Evolutionary conservation across 2,329 filamentous ascomycete genomes (phyloP).

Genomic region (Diaporthe citriasiana): DNA sequence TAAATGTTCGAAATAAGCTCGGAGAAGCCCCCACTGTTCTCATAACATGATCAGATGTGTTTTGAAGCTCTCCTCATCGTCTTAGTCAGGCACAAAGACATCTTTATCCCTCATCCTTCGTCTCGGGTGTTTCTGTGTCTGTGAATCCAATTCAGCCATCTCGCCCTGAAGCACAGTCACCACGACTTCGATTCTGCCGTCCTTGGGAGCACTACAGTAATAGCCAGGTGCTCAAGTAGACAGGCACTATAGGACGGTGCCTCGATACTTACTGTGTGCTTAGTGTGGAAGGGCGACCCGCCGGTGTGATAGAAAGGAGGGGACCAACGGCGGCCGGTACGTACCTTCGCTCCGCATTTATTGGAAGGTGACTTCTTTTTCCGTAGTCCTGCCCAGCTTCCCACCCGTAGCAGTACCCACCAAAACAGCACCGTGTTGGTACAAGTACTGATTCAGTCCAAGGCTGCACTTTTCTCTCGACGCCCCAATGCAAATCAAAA

Average conservation of each 20-base stretch:
- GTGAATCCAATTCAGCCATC: not conserved
- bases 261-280: not conserved
- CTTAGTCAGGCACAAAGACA: constrained; percentile 22
- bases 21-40: constrained; percentile 8
- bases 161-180: not conserved
- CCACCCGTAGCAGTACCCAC: constrained; percentile 20
- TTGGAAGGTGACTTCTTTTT: constrained; percentile 13
- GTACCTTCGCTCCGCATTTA: not conserved
- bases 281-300: not conserved
- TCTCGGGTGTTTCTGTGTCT: not conserved
- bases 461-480: constrained; percentile 15
- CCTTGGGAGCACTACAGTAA: not conserved
- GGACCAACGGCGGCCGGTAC: not conserved
- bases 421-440: not conserved
- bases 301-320: not conserved
- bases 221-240: not conserved
- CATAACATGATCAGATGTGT: constrained; percentile 13
- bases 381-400: constrained; percentile 10
- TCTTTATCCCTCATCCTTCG: not conserved
- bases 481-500: constrained; percentile 10
- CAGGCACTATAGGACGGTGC: not conserved
- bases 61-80: constrained; percentile 20
- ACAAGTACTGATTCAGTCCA: constrained; percentile 25
- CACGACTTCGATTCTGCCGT: not conserved
- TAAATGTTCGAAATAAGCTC: not conserved